These are phyloP conservation scores for Sporobolomyces roseus DNA, from an alignment of 768 basidiomycete species.

Conservation along the genomic window DNA sequence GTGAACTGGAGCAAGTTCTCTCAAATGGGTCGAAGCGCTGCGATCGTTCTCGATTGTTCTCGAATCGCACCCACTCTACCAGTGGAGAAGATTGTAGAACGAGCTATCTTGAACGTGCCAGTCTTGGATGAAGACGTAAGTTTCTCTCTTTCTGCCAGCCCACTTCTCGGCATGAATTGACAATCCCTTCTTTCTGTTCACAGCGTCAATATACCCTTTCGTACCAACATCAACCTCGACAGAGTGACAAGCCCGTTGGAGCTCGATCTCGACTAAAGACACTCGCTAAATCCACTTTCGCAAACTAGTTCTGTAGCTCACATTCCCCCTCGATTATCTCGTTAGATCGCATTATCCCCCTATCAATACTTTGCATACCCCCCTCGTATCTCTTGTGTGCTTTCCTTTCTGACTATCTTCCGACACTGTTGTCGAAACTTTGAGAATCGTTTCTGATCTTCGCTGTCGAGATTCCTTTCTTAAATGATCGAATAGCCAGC, in stretches of 20 bases:
- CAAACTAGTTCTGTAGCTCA: neutral
- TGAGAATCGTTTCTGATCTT: no score
- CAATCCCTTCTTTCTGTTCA: no score
- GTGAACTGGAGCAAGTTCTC: conserved; percentile 97
- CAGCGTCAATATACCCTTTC: conserved; percentile 30
- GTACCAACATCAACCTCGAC: conserved; percentile 30
- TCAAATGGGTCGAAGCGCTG: conserved; percentile 82
- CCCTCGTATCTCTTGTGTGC: no score
- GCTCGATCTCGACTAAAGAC: conserved; percentile 8
- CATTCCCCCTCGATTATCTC: neutral
- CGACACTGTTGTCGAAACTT: no score
- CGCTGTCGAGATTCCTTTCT: no score
- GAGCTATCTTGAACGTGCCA: conserved; percentile 37
- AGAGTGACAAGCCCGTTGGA: neutral
- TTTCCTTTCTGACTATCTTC: no score
- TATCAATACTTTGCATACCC: no score
- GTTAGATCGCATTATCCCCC: neutral
- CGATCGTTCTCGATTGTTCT: conserved; percentile 55
- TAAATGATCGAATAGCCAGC: no score
- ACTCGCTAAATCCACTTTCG: conserved; percentile 14
- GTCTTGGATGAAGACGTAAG: conserved; percentile 37
- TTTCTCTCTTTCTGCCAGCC: neutral
- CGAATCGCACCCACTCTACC: conserved; percentile 29
- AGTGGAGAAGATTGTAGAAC: conserved; percentile 36
- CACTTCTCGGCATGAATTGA: no score